Conservation (phyloP, 73 alveolate genomes). For the Blepharisma japonicum region DNA sequence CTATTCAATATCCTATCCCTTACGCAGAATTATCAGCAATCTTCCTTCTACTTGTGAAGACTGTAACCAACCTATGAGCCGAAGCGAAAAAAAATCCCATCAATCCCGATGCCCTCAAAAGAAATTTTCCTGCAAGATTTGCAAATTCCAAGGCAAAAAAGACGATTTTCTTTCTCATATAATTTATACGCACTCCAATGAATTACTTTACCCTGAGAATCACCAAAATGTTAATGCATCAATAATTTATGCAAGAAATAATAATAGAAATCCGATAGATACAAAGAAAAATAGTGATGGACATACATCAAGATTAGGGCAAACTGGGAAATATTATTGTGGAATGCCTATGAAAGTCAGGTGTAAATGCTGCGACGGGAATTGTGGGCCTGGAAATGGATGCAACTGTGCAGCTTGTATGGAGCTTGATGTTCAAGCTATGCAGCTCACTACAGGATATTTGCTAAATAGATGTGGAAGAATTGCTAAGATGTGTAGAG, state of each 20-base stretch:
- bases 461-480: slow-evolving; percentile 49
- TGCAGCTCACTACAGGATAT: slow-evolving; percentile 44
- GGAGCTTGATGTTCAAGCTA: slow-evolving; percentile 42
- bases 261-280: background rate
- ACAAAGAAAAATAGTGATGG: background rate
- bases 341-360: slow-evolving; percentile 38
- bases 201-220: slow-evolving; percentile 15
- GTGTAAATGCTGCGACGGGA: slow-evolving; percentile 51
- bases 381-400: slow-evolving; percentile 54
- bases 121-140: slow-evolving; percentile 22
- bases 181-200: slow-evolving; percentile 27
- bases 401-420: slow-evolving; percentile 51
- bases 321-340: slow-evolving; percentile 46
- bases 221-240: background rate
- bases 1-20: slow-evolving; percentile 25
- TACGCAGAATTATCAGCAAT: slow-evolving; percentile 43
- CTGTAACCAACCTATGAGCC: slow-evolving; percentile 31
- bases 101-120: slow-evolving; percentile 24
- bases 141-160: slow-evolving; percentile 39
- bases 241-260: background rate
- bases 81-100: slow-evolving; percentile 33
- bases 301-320: slow-evolving; percentile 40
- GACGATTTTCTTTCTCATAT: slow-evolving; percentile 41
- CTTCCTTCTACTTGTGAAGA: slow-evolving; percentile 34
- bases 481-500: background rate